Conservation (phyloP, 495 filamentous ascomycete species). For the Lichina pygmaea region DNA sequence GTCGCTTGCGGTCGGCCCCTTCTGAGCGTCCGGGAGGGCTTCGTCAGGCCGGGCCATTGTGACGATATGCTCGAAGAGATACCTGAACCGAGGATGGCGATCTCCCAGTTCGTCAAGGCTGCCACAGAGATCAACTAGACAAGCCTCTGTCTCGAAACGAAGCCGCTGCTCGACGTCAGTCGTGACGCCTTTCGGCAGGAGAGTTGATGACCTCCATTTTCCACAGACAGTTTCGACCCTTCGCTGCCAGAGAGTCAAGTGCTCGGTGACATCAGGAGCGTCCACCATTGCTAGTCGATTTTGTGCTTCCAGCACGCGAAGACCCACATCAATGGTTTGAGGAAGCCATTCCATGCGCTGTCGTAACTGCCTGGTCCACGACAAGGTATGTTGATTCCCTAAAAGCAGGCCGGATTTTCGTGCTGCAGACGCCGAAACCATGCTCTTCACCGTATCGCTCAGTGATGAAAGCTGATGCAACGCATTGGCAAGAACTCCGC, state of each 20-base stretch:
- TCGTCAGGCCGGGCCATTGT: conserved; percentile 12
- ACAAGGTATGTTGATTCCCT: too few species aligned
- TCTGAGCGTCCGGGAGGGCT: neutral
- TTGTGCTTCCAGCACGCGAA: conserved; percentile 26
- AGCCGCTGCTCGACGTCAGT: neutral
- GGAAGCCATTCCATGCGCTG: conserved; percentile 16
- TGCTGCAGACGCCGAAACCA: neutral
- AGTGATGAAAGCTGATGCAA: conserved; percentile 11
- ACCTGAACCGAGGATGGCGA: conserved; percentile 29
- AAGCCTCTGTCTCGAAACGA: conserved; percentile 12
- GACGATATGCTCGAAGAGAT: conserved; percentile 31
- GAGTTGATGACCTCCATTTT: conserved; percentile 20
- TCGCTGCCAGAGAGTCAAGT: conserved; percentile 22
- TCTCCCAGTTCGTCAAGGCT: conserved; percentile 18
- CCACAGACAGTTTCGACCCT: conserved; percentile 14
- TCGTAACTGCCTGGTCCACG: neutral
- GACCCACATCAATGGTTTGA: conserved; percentile 19
- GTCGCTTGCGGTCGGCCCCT: neutral
- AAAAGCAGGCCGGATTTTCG: neutral
- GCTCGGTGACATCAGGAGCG: conserved; percentile 14
- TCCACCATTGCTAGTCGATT: conserved; percentile 26
- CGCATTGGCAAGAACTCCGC: conserved; percentile 7
- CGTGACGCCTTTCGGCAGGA: conserved; percentile 19
- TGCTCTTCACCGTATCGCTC: conserved; percentile 7
- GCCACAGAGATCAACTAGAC: conserved; percentile 17